Conservation (phyloP, 805 yeast genomes). For the Zygotorulaspora sp. region DNA sequence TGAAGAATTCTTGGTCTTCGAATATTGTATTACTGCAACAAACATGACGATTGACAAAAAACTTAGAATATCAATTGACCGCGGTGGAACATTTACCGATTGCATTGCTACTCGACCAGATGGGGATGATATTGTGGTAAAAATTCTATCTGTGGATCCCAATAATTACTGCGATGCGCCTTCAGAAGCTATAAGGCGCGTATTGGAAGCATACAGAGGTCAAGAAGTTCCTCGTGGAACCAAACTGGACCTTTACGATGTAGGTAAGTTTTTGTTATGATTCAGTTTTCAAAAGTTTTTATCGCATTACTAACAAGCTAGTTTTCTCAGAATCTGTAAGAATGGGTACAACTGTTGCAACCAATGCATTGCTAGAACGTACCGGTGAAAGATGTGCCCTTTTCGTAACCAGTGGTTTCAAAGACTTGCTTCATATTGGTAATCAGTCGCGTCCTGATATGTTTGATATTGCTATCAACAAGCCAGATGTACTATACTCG, state of each 20-base stretch:
- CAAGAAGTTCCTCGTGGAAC: slow-evolving; percentile 51
- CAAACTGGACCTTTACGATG: slow-evolving; percentile 56
- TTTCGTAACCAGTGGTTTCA: slow-evolving; percentile 82
- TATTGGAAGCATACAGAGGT: slow-evolving; percentile 58
- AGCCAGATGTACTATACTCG: slow-evolving; percentile 67
- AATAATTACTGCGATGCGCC: slow-evolving; percentile 84
- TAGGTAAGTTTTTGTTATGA: slow-evolving; percentile 44
- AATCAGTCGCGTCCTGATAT: slow-evolving; percentile 89
- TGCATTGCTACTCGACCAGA: slow-evolving; percentile 47
- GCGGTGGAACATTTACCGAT: slow-evolving; percentile 94
- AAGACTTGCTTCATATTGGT: slow-evolving; percentile 77
- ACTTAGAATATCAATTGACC: slow-evolving; percentile 46
- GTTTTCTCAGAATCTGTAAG: slow-evolving; percentile 38
- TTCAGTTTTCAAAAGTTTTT: background rate
- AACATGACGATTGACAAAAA: slow-evolving; percentile 11
- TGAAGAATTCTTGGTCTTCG: background rate
- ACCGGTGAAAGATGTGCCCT: slow-evolving; percentile 86
- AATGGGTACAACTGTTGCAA: slow-evolving; percentile 94
- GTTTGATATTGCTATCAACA: slow-evolving; percentile 72
- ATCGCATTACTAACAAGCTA: slow-evolving; percentile 3
- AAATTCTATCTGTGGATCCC: slow-evolving; percentile 83
- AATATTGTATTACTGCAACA: background rate
- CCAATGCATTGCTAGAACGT: slow-evolving; percentile 87
- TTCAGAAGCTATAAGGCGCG: slow-evolving; percentile 79
- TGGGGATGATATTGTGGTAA: slow-evolving; percentile 61